A percentile compares a stretch with the other conserved stretches of the same genome.
Conservation (phyloP, 176 grass and related monocot genomes). For the Poa pratensis region DNA sequence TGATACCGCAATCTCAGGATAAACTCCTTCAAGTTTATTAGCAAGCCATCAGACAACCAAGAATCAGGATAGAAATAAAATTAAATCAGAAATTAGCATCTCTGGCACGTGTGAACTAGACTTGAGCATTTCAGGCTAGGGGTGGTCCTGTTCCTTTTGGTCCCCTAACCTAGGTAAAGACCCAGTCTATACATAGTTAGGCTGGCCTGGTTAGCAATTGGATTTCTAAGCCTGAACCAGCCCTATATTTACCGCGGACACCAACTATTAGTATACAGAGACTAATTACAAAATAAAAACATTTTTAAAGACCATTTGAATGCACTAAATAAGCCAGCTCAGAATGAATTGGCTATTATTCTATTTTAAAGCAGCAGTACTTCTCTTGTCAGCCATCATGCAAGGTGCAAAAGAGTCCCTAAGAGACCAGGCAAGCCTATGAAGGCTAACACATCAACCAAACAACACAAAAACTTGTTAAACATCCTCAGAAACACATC, state of each 20-base stretch:
- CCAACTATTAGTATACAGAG: conserved; percentile 28
- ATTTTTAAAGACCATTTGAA: neutral
- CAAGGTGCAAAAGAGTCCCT: neutral
- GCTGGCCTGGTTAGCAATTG: neutral
- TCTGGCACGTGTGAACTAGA: conserved; percentile 3
- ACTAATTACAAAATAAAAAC: conserved; percentile 16
- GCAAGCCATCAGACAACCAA: conserved; percentile 35
- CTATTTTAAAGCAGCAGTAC: conserved; percentile 3
- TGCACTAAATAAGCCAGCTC: neutral
- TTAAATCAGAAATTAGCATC: neutral
- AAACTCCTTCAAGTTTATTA: conserved; percentile 75
- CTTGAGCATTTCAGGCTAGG: conserved; percentile 1
- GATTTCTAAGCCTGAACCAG: conserved; percentile 5
- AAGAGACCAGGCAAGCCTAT: neutral
- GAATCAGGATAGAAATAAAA: neutral
- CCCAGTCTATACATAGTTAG: neutral
- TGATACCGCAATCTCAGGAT: conserved; percentile 90
- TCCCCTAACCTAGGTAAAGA: conserved; percentile 27
- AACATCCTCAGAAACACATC: conserved; percentile 12
- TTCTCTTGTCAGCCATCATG: conserved; percentile 5
- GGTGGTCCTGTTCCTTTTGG: neutral
- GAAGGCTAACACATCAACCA: conserved; percentile 7
- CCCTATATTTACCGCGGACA: neutral
- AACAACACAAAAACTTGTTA: neutral
- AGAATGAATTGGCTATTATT: conserved; percentile 12